Percentiles rank a stretch among this genome's conserved stretches.
Conservation (phyloP, 495 filamentous ascomycete genomes). For the Annulohypoxylon maeteangense region DNA sequence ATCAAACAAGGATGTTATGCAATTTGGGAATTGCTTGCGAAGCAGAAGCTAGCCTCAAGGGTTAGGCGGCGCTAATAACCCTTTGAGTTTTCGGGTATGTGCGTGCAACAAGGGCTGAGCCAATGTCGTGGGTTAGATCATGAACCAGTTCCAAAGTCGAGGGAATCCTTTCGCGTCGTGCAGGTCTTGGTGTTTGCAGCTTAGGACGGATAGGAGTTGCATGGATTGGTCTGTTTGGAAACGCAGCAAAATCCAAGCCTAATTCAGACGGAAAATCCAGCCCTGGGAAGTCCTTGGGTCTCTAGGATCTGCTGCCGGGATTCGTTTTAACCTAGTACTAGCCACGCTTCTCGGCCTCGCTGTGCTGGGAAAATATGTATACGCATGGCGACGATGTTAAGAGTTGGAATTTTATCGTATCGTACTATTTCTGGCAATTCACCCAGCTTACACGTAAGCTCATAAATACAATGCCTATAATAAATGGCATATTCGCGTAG, state of each 20-base stretch:
- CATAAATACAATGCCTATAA: neutral
- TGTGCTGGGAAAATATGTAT: conserved; percentile 12
- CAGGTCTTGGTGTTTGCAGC: conserved; percentile 1
- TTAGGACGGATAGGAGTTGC: conserved; percentile 7
- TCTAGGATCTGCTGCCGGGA: conserved; percentile 43
- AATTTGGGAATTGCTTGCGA: conserved; percentile 42
- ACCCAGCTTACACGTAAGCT: neutral
- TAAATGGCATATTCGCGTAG: neutral
- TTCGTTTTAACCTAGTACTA: conserved; percentile 23
- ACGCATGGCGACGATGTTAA: neutral
- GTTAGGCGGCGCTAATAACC: conserved; percentile 24
- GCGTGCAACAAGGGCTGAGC: conserved; percentile 23
- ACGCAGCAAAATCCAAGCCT: conserved; percentile 27
- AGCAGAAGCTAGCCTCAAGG: conserved; percentile 25
- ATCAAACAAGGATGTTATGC: conserved; percentile 10
- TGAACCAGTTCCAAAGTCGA: conserved; percentile 8
- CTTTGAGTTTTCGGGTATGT: conserved; percentile 15
- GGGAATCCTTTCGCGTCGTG: conserved; percentile 7
- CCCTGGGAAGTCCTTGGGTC: conserved; percentile 7
- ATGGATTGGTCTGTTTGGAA: conserved; percentile 7
- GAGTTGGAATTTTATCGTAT: neutral
- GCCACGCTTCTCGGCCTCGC: conserved; percentile 4
- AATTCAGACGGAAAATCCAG: conserved; percentile 27
- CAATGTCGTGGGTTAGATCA: conserved; percentile 11
- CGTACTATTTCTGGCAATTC: neutral